Base-by-base conservation (phyloP, 2,329 filamentous ascomycete species). In the Colletotrichum agaves region DNA sequence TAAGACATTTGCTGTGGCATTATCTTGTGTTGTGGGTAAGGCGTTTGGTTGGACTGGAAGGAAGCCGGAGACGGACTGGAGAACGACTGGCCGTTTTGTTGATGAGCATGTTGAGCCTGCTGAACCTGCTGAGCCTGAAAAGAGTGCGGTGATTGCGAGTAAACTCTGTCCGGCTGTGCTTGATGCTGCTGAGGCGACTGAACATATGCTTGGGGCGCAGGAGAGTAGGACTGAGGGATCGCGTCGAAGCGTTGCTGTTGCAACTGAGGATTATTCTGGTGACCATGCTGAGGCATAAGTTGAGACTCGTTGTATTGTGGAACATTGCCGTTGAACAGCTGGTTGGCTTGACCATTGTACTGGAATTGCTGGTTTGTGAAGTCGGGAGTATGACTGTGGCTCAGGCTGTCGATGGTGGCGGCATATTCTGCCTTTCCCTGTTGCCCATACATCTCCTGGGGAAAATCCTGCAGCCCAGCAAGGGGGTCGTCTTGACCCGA, bases 381-480 rank as follows among this genome's bases (percentile, higher is more conserved):
- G 15, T 71, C 72, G 56, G 79, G 78, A 11, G 74, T 63, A 33
- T 78, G 72, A 56, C 62, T 75, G 74, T 10, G 75, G 65, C 53
- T 79, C 61, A 81, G 61, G 23, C 75, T 74, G 64, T 72, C 69
- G 53, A 78, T 73, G 23, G 72, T 68, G 47, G 71, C 71, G 17
- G 69, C 72, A 5, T 78, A 70, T 46, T 75, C 72, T 55, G 77
- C 67, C 69, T 80, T 80, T 31, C 66, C 63, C 58, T 78, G 78
- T 53, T 81, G 78, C 10, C 71, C 71, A 60, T 80, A 82, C 23
- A 81, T 60, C 39, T 79, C 78, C 13, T 78, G 73, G 43, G 80
- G 77, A 10, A 81, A 74, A 62, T 76, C 76, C 71, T 73, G 72
- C 53, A 81, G 80, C 33, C 76, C 73, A 44, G 79, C 74, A 63